These are phyloP conservation scores for Fusarium torulosum DNA, from an alignment of 2,329 filamentous ascomycete species.

Conservation along the genomic window DNA sequence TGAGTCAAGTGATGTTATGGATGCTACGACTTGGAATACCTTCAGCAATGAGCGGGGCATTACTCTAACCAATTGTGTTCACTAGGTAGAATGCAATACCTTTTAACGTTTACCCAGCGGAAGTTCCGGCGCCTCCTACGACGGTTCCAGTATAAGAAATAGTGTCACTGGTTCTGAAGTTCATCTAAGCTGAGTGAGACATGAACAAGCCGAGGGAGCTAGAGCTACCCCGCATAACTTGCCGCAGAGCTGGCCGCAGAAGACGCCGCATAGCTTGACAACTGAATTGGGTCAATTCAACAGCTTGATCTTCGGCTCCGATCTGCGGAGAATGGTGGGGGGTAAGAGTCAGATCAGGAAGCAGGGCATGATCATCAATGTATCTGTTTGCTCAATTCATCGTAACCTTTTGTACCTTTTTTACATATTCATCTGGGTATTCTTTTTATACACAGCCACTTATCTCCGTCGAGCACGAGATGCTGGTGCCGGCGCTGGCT, in stretches of 20 bases:
- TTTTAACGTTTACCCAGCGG: neutral
- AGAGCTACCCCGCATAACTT: constrained; percentile 29
- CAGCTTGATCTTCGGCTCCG: constrained; percentile 14
- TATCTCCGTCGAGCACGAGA: constrained; percentile 52
- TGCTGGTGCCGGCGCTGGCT: constrained; percentile 60
- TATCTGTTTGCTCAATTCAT: constrained; percentile 11
- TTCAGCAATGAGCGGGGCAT: constrained; percentile 34
- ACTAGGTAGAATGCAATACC: neutral
- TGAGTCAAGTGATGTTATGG: constrained; percentile 13
- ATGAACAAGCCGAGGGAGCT: constrained; percentile 15
- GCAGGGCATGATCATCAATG: neutral
- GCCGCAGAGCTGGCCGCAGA: neutral
- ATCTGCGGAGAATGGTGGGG: neutral
- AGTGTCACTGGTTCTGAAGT: constrained; percentile 1
- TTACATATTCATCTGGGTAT: constrained; percentile 19
- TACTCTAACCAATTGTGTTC: constrained; percentile 3
- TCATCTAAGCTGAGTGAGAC: constrained; percentile 11
- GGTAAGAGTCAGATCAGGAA: neutral
- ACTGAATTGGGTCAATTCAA: neutral
- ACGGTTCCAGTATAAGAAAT: constrained; percentile 7
- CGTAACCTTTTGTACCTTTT: constrained; percentile 1
- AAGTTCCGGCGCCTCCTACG: constrained; percentile 16
- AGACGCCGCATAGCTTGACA: constrained; percentile 15
- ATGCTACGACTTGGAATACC: constrained; percentile 1
- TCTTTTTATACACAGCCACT: neutral